These are phyloP conservation scores for Penicillium sp. DNA, from an alignment of 2,329 filamentous ascomycete species.

Conservation along the genomic window DNA sequence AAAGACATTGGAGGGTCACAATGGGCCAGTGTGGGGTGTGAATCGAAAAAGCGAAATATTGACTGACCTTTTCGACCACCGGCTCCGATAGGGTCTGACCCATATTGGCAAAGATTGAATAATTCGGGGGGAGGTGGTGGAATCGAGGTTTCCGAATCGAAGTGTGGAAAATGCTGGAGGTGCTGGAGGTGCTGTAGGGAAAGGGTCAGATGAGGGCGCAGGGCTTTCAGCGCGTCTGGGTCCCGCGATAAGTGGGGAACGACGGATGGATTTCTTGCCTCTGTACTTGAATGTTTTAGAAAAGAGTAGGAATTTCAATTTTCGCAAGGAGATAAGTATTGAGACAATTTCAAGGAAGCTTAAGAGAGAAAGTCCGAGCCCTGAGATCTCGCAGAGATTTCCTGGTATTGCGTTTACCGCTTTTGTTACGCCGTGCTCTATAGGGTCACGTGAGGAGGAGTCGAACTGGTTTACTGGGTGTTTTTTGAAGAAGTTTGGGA, in stretches of 20 bases:
- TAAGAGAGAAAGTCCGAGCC: neutral
- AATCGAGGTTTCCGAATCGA: constrained; percentile 9
- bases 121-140: constrained; percentile 15
- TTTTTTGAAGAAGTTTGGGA: neutral
- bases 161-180: constrained; percentile 17
- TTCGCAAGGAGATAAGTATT: neutral
- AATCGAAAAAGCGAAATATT: constrained; percentile 10
- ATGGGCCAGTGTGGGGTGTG: constrained; percentile 25
- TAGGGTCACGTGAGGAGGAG: constrained; percentile 14
- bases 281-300: neutral
- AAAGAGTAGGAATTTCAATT: no score
- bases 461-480: neutral
- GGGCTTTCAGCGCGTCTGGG: constrained; percentile 26
- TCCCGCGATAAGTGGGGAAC: constrained; percentile 26
- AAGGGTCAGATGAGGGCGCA: constrained; percentile 28
- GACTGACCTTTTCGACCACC: constrained; percentile 92
- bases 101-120: constrained; percentile 58
- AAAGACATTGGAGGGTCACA: neutral
- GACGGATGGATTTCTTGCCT: constrained; percentile 11
- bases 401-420: constrained; percentile 17
- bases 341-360: neutral
- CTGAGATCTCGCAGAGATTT: constrained; percentile 19
- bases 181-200: constrained; percentile 19
- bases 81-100: constrained; percentile 99
- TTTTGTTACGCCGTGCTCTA: constrained; percentile 13